Conservation (phyloP, 768 basidiomycete genomes). For the Tulasnella sp. region DNA sequence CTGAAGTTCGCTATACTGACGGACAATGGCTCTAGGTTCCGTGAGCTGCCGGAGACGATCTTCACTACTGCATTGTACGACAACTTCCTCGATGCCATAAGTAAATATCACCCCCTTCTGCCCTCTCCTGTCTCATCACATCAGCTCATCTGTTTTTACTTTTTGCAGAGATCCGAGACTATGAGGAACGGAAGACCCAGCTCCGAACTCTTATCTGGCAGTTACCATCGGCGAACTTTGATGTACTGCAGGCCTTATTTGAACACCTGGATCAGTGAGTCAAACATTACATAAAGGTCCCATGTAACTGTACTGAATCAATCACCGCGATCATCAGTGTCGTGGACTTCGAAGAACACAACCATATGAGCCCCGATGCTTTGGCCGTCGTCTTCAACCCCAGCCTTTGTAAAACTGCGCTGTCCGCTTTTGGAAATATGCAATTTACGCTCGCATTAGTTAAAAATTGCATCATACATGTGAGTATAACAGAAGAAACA, state of each 20-base stretch:
- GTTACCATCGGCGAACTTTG: constrained; percentile 64
- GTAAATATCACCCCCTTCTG: constrained; percentile 34
- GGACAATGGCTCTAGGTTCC: constrained; percentile 32
- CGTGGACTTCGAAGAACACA: constrained; percentile 79
- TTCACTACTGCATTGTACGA: constrained; percentile 62
- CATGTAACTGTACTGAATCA: not conserved
- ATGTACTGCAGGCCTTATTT: constrained; percentile 64
- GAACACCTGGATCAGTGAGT: constrained; percentile 71
- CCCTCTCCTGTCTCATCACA: too few species aligned
- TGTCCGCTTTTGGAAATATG: constrained; percentile 73
- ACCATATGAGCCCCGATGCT: constrained; percentile 82
- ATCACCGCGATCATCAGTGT: constrained; percentile 37
- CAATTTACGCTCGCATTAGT: constrained; percentile 64
- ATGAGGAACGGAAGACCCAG: constrained; percentile 51
- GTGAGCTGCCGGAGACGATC: constrained; percentile 67
- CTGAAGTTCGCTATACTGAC: not conserved
- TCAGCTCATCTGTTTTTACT: not conserved
- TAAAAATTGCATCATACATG: constrained; percentile 65
- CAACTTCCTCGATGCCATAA: constrained; percentile 58
- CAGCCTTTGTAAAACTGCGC: constrained; percentile 68
- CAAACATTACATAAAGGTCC: constrained; percentile 18
- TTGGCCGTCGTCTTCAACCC: constrained; percentile 81
- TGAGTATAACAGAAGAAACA: constrained; percentile 31
- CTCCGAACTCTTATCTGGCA: constrained; percentile 59
- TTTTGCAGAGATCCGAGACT: constrained; percentile 52